Evolutionary conservation across 2,329 filamentous ascomycete genomes (phyloP).

Genomic region (Trichoderma atroviride): DNA sequence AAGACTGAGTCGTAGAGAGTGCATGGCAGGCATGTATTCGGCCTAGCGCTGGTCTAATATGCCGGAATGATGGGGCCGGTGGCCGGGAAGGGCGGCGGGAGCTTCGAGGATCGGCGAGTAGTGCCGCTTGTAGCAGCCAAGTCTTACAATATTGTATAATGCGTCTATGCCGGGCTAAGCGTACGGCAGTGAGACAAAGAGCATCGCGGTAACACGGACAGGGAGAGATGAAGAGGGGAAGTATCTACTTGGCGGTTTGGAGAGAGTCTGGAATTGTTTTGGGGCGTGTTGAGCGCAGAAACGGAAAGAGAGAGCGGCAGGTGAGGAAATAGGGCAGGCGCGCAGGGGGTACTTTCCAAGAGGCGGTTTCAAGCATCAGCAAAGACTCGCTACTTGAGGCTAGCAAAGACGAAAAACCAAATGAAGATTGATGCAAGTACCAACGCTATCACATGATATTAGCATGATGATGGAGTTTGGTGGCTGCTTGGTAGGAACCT

Average conservation of each 20-base stretch:
- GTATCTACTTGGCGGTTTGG: neutral
- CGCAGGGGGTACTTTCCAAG: neutral
- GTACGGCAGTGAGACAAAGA: neutral
- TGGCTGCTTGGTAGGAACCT: no score
- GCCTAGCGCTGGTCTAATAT: conserved; percentile 19
- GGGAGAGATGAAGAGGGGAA: neutral
- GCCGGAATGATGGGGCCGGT: conserved; percentile 22
- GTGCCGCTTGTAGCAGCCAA: neutral
- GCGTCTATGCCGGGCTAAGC: neutral
- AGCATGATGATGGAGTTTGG: no score
- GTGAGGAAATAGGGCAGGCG: neutral
- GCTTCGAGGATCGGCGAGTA: conserved; percentile 16
- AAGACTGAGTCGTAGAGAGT: neutral
- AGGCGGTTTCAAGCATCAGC: neutral
- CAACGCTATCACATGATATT: no score
- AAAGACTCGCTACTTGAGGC: neutral
- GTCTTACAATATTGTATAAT: neutral
- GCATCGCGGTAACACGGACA: neutral
- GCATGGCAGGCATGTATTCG: neutral
- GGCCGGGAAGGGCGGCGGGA: conserved; percentile 12
- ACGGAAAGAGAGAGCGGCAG: neutral
- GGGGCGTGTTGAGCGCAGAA: neutral
- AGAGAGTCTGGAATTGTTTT: neutral
- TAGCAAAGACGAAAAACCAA: neutral
- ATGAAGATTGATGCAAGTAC: neutral